Evolutionary conservation across 768 basidiomycete genomes (phyloP).

Genomic region (Clavaria fumosa): DNA sequence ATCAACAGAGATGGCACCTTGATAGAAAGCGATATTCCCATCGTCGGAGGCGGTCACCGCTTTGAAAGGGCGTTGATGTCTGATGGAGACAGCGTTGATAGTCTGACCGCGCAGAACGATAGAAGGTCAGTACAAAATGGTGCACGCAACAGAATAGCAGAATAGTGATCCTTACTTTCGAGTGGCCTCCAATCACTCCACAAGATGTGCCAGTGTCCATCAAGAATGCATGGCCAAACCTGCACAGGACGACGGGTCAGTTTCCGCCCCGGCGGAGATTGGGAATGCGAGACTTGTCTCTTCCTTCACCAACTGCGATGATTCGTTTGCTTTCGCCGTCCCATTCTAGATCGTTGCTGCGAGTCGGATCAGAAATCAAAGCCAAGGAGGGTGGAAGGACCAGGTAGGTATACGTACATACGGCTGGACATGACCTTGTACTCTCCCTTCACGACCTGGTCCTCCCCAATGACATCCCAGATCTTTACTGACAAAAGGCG

Average conservation of each 20-base stretch:
- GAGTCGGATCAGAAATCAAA: background rate
- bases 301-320: conserved; percentile 84
- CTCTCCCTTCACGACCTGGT: conserved; percentile 70
- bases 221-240: conserved; percentile 75
- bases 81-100: conserved; percentile 79
- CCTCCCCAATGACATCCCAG: conserved; percentile 87
- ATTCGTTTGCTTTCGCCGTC: conserved; percentile 95
- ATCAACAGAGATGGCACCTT: conserved; percentile 29
- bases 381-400: background rate
- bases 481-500: conserved; percentile 50
- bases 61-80: conserved; percentile 79
- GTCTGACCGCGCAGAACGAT: conserved; percentile 26
- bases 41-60: conserved; percentile 86
- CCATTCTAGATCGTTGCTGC: conserved; percentile 88
- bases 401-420: conserved; percentile 32
- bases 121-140: background rate
- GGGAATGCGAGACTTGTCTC: conserved; percentile 49
- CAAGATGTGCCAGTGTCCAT: conserved; percentile 71
- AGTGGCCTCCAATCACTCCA: conserved; percentile 82
- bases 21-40: conserved; percentile 64
- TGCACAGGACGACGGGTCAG: conserved; percentile 15
- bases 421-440: conserved; percentile 59
- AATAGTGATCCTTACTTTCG: conserved; percentile 39
- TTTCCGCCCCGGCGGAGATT: background rate
- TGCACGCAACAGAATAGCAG: background rate